Evolutionary conservation across 163 green algal genomes (phyloP).

Genomic region (Botryococcus braunii): DNA sequence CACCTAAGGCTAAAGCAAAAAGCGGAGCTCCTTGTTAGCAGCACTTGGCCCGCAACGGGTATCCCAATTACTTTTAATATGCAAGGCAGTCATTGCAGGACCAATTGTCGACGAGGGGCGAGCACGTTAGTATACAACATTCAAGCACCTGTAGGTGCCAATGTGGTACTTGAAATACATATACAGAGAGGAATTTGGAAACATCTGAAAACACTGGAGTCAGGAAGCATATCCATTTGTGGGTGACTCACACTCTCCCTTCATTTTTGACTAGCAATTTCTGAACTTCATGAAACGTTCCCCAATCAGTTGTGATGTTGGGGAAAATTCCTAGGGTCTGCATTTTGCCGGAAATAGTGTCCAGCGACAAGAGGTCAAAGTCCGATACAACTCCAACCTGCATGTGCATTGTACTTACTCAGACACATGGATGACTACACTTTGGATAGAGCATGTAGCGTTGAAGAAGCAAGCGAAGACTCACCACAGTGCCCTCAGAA

Average conservation of each 20-base stretch:
- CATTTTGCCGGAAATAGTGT: constrained; percentile 19
- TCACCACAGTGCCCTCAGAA: constrained; percentile 14
- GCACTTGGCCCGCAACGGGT: no score
- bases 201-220: no score
- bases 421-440: neutral
- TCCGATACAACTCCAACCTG: constrained; percentile 33
- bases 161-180: no score
- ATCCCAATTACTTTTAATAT: no score
- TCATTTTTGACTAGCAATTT: constrained; percentile 23
- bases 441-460: neutral
- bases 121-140: no score
- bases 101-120: no score
- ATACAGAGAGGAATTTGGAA: no score
- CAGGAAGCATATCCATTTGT: no score
- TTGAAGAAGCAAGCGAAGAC: constrained; percentile 1
- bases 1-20: no score
- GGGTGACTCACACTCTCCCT: constrained; percentile 19
- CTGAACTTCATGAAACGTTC: constrained; percentile 24
- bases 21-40: no score
- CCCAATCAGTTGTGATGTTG: constrained; percentile 19
- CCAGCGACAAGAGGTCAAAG: constrained; percentile 28
- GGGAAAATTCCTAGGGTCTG: constrained; percentile 23
- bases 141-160: no score
- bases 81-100: no score
- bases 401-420: neutral